Evolutionary conservation across 208 protist genomes (phyloP).

Genomic region (Blastocrithidia nonstop): DNA sequence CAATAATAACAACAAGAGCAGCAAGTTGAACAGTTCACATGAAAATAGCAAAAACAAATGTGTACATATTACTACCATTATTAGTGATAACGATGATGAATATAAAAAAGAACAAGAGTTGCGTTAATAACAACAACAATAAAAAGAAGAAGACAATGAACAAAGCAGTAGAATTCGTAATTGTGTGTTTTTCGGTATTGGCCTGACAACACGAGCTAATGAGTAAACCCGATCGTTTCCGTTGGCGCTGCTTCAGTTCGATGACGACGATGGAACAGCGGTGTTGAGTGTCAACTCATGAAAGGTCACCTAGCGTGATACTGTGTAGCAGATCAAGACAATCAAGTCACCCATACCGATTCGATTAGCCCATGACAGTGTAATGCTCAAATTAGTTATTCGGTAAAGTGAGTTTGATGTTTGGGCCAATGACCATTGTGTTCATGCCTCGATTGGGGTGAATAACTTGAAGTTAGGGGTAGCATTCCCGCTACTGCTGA

Average conservation of each 20-base stretch:
- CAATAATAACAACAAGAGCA: neutral
- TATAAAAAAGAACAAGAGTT: too few relatives aligned
- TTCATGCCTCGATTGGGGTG: neutral
- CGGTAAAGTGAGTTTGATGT: slow-evolving; percentile 3
- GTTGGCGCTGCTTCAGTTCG: neutral
- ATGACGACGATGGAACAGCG: neutral
- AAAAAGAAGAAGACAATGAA: too few relatives aligned
- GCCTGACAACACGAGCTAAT: neutral
- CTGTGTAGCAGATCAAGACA: neutral
- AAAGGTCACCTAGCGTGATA: neutral
- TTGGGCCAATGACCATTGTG: neutral
- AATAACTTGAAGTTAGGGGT: neutral
- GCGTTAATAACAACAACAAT: too few relatives aligned
- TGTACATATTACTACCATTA: neutral
- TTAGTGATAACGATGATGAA: too few relatives aligned
- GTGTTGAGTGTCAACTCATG: neutral
- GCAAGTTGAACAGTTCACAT: neutral
- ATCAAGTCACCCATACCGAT: neutral
- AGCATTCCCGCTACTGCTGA: neutral
- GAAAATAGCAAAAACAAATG: neutral
- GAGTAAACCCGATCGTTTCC: neutral
- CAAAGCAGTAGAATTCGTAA: too few relatives aligned
- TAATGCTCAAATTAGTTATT: slow-evolving; percentile 1
- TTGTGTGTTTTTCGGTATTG: neutral
- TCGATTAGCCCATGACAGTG: neutral